Percentiles rank a stretch among this genome's conserved stretches.
Conservation (phyloP, 2,329 filamentous ascomycete species). For the Aspergillus fumigatus region DNA sequence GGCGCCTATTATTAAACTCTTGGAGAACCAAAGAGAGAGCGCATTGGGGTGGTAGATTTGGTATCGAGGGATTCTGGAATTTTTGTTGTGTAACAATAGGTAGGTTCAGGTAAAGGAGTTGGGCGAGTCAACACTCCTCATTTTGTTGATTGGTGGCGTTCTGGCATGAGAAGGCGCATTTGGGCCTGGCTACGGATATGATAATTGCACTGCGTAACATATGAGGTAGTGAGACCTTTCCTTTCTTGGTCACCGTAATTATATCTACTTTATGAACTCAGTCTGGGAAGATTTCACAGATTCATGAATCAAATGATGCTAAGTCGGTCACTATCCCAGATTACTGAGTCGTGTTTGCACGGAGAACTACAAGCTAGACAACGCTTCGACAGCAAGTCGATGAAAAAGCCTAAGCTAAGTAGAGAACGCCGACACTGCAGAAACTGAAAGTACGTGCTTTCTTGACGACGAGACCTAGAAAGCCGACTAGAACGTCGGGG, state of each 20-base stretch:
- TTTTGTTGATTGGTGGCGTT: background rate
- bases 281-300: background rate
- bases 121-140: background rate
- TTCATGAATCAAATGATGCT: background rate
- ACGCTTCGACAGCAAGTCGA: background rate
- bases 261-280: background rate
- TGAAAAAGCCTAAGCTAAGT: background rate
- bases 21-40: constrained; percentile 32
- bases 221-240: background rate
- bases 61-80: background rate
- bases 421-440: background rate
- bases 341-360: background rate
- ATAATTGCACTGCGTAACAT: too few relatives aligned
- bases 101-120: background rate
- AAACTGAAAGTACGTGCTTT: background rate
- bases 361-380: background rate
- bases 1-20: constrained; percentile 32
- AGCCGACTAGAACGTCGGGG: background rate
- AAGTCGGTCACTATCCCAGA: background rate
- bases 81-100: background rate
- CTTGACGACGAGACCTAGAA: background rate
- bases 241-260: background rate
- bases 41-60: constrained; percentile 35
- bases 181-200: background rate
- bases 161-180: background rate